Evolutionary conservation across 169 alveolate species (phyloP), one percentile per base, ranked within the genome.

Genomic region (Eimeria necatrix): DNA sequence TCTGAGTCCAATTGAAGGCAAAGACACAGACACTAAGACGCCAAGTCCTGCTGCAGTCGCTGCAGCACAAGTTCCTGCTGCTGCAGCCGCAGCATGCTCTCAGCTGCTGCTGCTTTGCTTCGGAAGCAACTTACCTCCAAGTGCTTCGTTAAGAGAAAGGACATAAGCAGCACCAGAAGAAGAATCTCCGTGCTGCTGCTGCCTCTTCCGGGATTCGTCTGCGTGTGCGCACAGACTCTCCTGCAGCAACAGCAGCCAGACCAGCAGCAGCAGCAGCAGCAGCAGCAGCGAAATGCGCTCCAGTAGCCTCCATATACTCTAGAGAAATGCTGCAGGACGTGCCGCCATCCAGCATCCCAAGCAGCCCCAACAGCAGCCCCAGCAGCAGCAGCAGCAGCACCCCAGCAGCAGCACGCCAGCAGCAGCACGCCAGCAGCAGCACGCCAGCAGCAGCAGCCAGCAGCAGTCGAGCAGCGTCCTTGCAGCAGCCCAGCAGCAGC

Each of bases 221-320:
- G 61, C 87, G 46, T 76, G 61, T 60, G 14, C 87, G 32, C 59
- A 76, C 61, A 76, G 59, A 32, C 64, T 49, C 49, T 76, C 87
- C 87, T 76, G 87, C 24, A 49, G 46, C 61, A 46, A 26, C 87
- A 76, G 61, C 87, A 76, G 87, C 87, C 16, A 76, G 61, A 22
- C 22, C 48, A 71, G 46, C 68, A 56, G 68, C 68, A 71, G 83
- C 83, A 71, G 83, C 83, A 71, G 83, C 83, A 71, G 24, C n/a
- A 71, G 51, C 51, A 71, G 51, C 83, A 71, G 51, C 48, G 7
- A 14, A 26, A 8, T 22, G 8, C 7, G 83, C 46, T 5, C 14
- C 83, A 71, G 46, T 8, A 8, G 51, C 46, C 1, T 5, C 48
- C 18, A 7, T 48, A 71, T 3, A 56, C 68, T 56, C 68, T 56